Conservation (phyloP, 2,329 filamentous ascomycete species). For the Cadophora sp. region DNA sequence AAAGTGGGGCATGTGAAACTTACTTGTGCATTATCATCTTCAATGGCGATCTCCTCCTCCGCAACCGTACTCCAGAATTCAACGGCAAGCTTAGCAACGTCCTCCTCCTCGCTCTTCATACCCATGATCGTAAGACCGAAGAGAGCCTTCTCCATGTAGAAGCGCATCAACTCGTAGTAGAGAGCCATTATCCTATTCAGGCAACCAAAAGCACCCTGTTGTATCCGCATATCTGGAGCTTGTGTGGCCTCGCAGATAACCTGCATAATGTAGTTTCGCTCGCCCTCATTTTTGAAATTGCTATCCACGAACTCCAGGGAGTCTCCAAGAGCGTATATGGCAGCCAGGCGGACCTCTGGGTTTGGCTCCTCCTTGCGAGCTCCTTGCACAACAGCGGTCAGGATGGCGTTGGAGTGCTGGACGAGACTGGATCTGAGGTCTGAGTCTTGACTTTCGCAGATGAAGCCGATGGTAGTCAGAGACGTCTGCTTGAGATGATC, state of each 20-base stretch:
- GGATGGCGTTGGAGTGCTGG: constrained; percentile 93
- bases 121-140: constrained; percentile 97
- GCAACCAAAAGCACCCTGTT: constrained; percentile 95
- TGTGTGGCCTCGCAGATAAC: constrained; percentile 99
- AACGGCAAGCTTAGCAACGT: constrained; percentile 96
- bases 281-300: constrained; percentile 99
- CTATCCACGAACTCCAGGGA: constrained; percentile 97
- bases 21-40: constrained; percentile 91
- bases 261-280: constrained; percentile 99
- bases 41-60: constrained; percentile 97
- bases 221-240: constrained; percentile 86
- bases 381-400: constrained; percentile 97
- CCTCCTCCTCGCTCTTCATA: constrained; percentile 98
- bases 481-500: constrained; percentile 94
- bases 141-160: constrained; percentile 99
- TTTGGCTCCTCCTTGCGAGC: constrained; percentile 96
- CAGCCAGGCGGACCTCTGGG: constrained; percentile 86
- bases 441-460: constrained; percentile 92
- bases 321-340: constrained; percentile 92
- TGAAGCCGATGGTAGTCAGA: constrained; percentile 95
- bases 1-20: constrained; percentile 31
- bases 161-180: constrained; percentile 99
- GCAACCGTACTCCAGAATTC: constrained; percentile 99
- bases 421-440: constrained; percentile 83
- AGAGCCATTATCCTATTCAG: constrained; percentile 98